Evolutionary conservation across 129 eudicot genomes (phyloP), one percentile per base, ranked within the genome.

Genomic region (Solidago caesia): DNA sequence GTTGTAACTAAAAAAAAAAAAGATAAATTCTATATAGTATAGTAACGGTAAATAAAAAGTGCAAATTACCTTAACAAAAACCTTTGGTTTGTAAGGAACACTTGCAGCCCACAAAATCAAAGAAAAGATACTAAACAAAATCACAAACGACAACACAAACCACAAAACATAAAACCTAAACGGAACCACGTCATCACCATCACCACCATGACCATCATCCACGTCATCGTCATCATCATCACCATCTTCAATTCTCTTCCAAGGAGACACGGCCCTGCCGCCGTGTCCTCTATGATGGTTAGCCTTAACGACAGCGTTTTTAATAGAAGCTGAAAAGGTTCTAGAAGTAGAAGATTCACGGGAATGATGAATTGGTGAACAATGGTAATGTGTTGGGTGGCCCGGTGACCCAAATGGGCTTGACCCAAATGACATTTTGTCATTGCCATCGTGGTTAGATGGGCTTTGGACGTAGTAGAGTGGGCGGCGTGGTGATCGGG

Each of bases 401-500:
- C 74, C 86, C 5, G 97, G 97, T 1, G 97, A 92, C 8, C 80
- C 94, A 29, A 75, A 82, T 1, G 96, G 98, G 73, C 92, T 87
- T 0, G 96, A 87, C 48, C 88, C 92, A 70, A 80, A 92, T 1
- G 98, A 89, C 91, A 89, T 82, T 44, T 89, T 92, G 71, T 92
- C 96, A 63, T 92, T 90, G 26, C 68, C 78, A 44, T 92, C 96
- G 61, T 87, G 89, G 29, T 85, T 84, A 0, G 98, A 87, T 1
- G 98, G 96, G 79, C 95, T 87, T 74, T 92, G 96, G 43, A 92
- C 98, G 86, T 89, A 92, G 95, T 92, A 92, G 45, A 92, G 71
- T 15, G 93, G 89, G 47, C 91, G 86, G 68, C 92, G 88, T 0
- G 96, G 92, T 7, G 96, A 82, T n/a, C 90, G 82, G 13, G 93